Base-by-base conservation (phyloP, 441 rosid genomes). In the Viola pubescens region DNA sequence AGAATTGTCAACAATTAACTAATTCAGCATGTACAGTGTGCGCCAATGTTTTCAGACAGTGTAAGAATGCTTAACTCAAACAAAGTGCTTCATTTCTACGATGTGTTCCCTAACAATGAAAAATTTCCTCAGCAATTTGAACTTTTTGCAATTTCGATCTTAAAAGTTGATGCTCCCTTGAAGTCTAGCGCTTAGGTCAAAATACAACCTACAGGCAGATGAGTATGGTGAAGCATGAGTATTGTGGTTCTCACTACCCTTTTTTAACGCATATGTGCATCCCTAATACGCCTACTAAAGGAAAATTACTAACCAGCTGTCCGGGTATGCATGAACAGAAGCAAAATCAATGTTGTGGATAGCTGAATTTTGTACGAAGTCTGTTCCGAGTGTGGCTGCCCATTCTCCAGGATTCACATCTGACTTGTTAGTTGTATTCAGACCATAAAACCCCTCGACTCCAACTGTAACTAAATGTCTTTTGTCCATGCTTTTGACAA, bases 261-360 rank as follows among this genome's bases (percentile, higher is more conserved):
- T 47, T 47, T 37, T 59, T 16, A 11, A 47, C 16, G 7, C 51
- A 43, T 6, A 54, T 40, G 8, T n/a, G 8, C 4, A 52, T 9
- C 9, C 50, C 41, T 38, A 26, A 34, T 56, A 13, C 44, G 34
- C 34, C 34, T 26, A 26, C 34, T 26, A 26, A 26, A 26, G 34
- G 34, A 2, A 53, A 49, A 43, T 45, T 61, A 69, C 79, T 61
- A 58, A 77, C 85, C 85, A 77, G 74, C 79, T 75, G 53, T 77
- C 85, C 1, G 85, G 82, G 65, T 81, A 81, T 7, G 77, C 72
- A 71, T 81, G 82, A 52, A 73, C 80, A 41, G 85, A 77, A 60
- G 85, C 81, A 59, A 81, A 78, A 72, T 81, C 85, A 14, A 75
- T 78, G 62, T 60, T 61, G 54, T 67, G 54, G 14, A 72, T 62